A percentile compares a stretch with the other conserved stretches of the same genome.
These are phyloP conservation scores for Barbatosphaeria neglecta DNA, from an alignment of 495 filamentous ascomycete genomes.

Conservation along the genomic window DNA sequence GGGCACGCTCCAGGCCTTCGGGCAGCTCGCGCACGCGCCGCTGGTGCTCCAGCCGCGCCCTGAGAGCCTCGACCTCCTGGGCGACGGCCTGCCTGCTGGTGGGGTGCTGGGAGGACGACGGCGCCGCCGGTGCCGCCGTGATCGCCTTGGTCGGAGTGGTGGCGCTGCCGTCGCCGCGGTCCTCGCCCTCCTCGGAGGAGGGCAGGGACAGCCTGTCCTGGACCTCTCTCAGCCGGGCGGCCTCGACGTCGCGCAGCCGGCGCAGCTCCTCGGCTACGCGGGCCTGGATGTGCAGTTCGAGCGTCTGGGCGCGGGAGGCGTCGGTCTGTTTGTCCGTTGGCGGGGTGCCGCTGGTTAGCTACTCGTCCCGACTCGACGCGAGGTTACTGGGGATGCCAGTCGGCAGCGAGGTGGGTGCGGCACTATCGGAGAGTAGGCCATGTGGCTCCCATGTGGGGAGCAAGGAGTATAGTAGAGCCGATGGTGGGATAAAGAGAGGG, in stretches of 20 bases:
- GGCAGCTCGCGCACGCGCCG: constrained; percentile 54
- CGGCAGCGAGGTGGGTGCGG: too few species aligned
- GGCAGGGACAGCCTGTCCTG: constrained; percentile 44
- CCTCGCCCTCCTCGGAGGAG: constrained; percentile 1
- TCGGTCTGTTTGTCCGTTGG: constrained; percentile 51
- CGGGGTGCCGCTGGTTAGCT: background rate
- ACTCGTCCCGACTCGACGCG: too few species aligned
- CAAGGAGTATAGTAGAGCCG: background rate
- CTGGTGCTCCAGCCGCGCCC: constrained; percentile 59
- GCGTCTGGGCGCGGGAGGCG: constrained; percentile 64
- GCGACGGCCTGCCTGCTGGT: constrained; percentile 18
- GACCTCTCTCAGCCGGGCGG: constrained; percentile 47
- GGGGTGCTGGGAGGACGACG: background rate
- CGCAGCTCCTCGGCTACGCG: constrained; percentile 80
- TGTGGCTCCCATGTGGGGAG: background rate
- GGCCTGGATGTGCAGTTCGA: constrained; percentile 79
- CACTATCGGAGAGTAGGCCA: background rate
- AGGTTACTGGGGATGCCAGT: too few species aligned
- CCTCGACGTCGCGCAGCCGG: constrained; percentile 49
- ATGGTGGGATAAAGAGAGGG: constrained; percentile 1
- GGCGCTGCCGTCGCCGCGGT: constrained; percentile 5
- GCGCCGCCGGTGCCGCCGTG: background rate
- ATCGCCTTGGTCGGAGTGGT: constrained; percentile 19
- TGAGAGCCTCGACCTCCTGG: constrained; percentile 64
- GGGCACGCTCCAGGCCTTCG: constrained; percentile 59